phyloP scores from a whole-genome alignment of 768 basidiomycete species.

The Russula lepida region DNA sequence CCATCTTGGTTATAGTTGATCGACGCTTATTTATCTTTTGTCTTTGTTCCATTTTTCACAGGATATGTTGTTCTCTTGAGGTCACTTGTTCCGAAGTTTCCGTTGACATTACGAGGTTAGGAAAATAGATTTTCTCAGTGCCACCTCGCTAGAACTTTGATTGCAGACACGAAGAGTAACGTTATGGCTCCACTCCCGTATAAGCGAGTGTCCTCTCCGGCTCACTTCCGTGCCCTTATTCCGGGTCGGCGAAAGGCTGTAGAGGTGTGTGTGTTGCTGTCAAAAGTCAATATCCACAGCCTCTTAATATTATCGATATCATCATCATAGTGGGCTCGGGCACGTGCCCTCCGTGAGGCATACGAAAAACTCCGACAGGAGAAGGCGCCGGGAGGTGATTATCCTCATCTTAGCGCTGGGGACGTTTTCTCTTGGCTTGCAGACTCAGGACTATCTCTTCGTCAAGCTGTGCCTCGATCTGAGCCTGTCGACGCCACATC shows the following conservation, averaged over 20 bases:
- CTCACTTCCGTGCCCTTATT: constrained; percentile 31
- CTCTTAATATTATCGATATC: too few relatives aligned
- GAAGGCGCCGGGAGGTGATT: constrained; percentile 19
- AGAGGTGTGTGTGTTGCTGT: constrained; percentile 35
- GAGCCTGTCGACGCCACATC: constrained; percentile 1
- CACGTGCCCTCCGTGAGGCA: constrained; percentile 33
- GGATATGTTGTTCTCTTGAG: constrained; percentile 30
- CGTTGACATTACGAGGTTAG: constrained; percentile 38
- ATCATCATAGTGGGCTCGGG: constrained; percentile 36
- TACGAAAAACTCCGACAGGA: constrained; percentile 29
- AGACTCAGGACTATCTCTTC: constrained; percentile 34
- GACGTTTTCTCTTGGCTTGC: constrained; percentile 41
- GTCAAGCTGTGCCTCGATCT: constrained; percentile 22
- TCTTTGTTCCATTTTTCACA: constrained; percentile 15
- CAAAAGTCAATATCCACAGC: neutral
- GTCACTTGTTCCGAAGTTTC: constrained; percentile 34
- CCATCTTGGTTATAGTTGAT: neutral
- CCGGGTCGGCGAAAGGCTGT: constrained; percentile 41
- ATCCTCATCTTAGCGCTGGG: constrained; percentile 29
- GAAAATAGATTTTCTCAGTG: neutral
- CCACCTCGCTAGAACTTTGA: constrained; percentile 3
- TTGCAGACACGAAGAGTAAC: constrained; percentile 32
- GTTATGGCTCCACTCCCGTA: constrained; percentile 30
- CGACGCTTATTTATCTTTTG: constrained; percentile 1
- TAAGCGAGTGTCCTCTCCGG: constrained; percentile 30